These are phyloP conservation scores for Yamadazyma sp. DNA, from an alignment of 1,139 yeast species.

Conservation along the genomic window DNA sequence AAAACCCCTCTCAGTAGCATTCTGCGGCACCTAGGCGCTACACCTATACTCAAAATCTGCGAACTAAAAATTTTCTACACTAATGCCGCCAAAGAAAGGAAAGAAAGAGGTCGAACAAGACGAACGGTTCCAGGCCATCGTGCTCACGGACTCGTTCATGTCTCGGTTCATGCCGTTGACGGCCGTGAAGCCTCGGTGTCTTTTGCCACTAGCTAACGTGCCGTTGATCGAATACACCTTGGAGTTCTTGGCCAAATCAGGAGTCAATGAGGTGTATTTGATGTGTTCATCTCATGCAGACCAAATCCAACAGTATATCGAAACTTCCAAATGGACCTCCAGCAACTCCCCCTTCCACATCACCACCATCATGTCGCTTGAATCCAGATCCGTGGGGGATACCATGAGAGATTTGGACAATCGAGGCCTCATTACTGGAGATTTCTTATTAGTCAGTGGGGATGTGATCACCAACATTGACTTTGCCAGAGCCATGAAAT, in stretches of 20 bases:
- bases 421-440: conserved; percentile 84
- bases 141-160: conserved; percentile 89
- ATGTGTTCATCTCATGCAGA: conserved; percentile 92
- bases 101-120: conserved; percentile 62
- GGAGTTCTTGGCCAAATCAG: conserved; percentile 89
- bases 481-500: conserved; percentile 67
- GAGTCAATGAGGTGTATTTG: conserved; percentile 84
- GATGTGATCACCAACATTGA: conserved; percentile 93
- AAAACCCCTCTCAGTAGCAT: too few relatives aligned
- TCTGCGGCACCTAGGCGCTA: too few relatives aligned
- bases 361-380: conserved; percentile 79
- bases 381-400: conserved; percentile 91
- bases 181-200: conserved; percentile 79
- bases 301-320: conserved; percentile 79
- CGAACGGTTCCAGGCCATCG: conserved; percentile 87
- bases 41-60: too few relatives aligned
- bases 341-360: conserved; percentile 77
- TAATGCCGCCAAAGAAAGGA: conserved; percentile 50
- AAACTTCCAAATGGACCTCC: conserved; percentile 73
- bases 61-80: conserved; percentile 1
- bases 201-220: conserved; percentile 86
- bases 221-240: conserved; percentile 93
- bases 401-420: conserved; percentile 95
- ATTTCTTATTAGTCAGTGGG: conserved; percentile 86
- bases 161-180: conserved; percentile 92